Evolutionary conservation across 208 protist genomes (phyloP).

Genomic region (Wallacemonas rigidus): DNA sequence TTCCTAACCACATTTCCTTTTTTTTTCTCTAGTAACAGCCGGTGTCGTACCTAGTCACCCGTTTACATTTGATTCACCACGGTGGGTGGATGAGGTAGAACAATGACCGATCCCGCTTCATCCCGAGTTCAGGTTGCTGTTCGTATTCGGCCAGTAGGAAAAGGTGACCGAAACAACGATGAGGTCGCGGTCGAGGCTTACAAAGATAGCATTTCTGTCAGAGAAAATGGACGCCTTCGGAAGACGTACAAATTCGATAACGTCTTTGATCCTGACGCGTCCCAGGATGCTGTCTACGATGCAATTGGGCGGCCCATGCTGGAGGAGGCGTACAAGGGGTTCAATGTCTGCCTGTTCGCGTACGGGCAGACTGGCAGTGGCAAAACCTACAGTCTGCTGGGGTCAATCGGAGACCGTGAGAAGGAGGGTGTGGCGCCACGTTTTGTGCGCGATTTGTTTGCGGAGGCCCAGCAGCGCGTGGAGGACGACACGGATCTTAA

Average conservation of each 20-base stretch:
- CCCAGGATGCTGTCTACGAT: slow-evolving; percentile 72
- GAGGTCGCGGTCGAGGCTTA: slow-evolving; percentile 22
- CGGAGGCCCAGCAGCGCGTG: too few relatives aligned
- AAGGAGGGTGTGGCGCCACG: too few relatives aligned
- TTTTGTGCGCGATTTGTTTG: too few relatives aligned
- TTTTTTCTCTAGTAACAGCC: too few relatives aligned
- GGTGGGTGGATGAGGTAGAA: background rate
- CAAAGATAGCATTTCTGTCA: slow-evolving; percentile 1
- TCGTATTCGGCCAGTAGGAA: slow-evolving; percentile 30
- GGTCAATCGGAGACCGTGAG: too few relatives aligned
- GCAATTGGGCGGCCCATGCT: slow-evolving; percentile 78
- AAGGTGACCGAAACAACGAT: slow-evolving; percentile 18
- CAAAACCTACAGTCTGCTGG: too few relatives aligned
- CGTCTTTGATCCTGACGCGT: slow-evolving; percentile 32
- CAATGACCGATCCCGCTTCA: background rate
- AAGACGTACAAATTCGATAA: slow-evolving; percentile 41
- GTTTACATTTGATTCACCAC: too few relatives aligned
- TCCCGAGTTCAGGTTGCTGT: slow-evolving; percentile 43
- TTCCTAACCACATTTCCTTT: too few relatives aligned
- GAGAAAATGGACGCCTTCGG: slow-evolving; percentile 7
- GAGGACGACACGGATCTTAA: too few relatives aligned
- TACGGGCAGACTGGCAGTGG: too few relatives aligned
- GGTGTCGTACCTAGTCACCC: too few relatives aligned
- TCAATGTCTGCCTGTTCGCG: too few relatives aligned
- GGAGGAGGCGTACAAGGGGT: slow-evolving; percentile 79